These are phyloP conservation scores for Theileria annulata DNA, from an alignment of 169 alveolate genomes.

Conservation along the genomic window DNA sequence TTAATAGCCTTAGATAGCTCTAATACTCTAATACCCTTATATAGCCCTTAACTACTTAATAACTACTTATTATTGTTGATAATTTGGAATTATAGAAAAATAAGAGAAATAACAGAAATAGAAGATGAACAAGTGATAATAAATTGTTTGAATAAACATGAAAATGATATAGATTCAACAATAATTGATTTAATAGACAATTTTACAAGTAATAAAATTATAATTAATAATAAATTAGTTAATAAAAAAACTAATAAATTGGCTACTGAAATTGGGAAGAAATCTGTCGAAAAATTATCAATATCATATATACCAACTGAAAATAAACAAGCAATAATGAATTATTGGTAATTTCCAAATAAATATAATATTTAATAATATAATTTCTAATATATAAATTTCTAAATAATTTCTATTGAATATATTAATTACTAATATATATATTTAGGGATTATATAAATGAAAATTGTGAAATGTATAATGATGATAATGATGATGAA, in stretches of 20 bases:
- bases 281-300: constrained; percentile 13
- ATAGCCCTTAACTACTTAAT: not conserved
- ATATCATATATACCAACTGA: constrained; percentile 47
- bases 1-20: too few relatives aligned
- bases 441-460: constrained; percentile 49
- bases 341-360: constrained; percentile 55
- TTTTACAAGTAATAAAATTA: constrained; percentile 20
- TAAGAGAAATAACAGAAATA: constrained; percentile 51
- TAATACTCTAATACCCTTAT: too few relatives aligned
- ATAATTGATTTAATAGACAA: constrained; percentile 46
- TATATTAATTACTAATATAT: too few relatives aligned
- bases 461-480: constrained; percentile 41
- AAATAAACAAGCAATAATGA: constrained; percentile 46
- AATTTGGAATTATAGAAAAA: constrained; percentile 29
- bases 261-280: not conserved
- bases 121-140: constrained; percentile 23
- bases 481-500: constrained; percentile 57
- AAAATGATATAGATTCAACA: constrained; percentile 39
- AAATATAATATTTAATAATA: not conserved
- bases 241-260: not conserved
- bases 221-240: not conserved
- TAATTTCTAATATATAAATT: not conserved
- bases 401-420: too few relatives aligned
- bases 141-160: constrained; percentile 36
- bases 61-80: too few relatives aligned